A percentile compares a stretch with the other conserved stretches of the same genome.
Conservation (phyloP, 371 early-diverging fungal genomes). For the Mucor mucedo region DNA sequence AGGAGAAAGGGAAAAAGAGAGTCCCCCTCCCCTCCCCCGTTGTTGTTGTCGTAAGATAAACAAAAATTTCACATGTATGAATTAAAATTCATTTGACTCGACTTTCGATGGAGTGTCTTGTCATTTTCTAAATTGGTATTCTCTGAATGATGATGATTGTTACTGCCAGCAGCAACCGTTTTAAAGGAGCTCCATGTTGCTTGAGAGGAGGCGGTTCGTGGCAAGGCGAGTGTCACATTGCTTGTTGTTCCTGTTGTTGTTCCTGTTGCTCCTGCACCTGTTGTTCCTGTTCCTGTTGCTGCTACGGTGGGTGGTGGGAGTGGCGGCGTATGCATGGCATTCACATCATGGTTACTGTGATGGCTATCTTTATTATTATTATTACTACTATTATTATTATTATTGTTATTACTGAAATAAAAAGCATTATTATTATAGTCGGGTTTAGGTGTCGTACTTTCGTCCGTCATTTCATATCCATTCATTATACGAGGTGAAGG, state of each 20-base stretch:
- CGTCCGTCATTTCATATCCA: not conserved
- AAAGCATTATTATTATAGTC: not conserved
- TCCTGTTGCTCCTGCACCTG: too few relatives aligned
- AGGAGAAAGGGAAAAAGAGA: too few relatives aligned
- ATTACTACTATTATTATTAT: too few relatives aligned
- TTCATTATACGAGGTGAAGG: slow-evolving; percentile 2
- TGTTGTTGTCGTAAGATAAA: too few relatives aligned
- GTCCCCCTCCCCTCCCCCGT: too few relatives aligned
- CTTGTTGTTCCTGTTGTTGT: too few relatives aligned
- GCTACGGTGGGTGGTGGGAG: not conserved
- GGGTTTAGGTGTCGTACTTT: not conserved
- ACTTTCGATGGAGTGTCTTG: not conserved
- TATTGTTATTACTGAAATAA: not conserved
- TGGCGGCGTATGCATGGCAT: not conserved
- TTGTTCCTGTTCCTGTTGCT: too few relatives aligned
- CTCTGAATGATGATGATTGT: not conserved
- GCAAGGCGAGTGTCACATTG: too few relatives aligned
- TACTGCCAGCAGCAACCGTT: slow-evolving; percentile 5
- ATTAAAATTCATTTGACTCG: not conserved
- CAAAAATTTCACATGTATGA: slow-evolving; percentile 1
- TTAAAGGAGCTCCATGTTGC: not conserved
- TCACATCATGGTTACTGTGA: not conserved
- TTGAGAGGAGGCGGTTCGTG: too few relatives aligned
- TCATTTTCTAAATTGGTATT: not conserved
- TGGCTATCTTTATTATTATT: not conserved